These are phyloP conservation scores for Reticulascus tulasneorum DNA, from an alignment of 2,329 filamentous ascomycete genomes.

Conservation along the genomic window DNA sequence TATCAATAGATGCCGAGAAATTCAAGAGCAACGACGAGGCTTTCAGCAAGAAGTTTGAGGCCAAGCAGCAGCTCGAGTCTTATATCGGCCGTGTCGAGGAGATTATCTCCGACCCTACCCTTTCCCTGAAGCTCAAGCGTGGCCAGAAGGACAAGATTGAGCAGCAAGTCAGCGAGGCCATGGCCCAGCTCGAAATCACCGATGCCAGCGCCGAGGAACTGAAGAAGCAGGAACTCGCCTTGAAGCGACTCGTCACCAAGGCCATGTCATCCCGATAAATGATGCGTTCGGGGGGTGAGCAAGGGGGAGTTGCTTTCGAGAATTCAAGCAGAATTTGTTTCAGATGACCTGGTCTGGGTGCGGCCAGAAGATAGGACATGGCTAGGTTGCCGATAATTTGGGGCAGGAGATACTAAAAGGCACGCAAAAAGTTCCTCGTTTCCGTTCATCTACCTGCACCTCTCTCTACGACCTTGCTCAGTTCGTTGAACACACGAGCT, in stretches of 20 bases:
- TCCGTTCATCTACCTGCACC: slow-evolving; percentile 11
- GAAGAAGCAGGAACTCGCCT: slow-evolving; percentile 98
- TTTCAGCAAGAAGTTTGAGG: slow-evolving; percentile 99
- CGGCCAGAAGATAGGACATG: slow-evolving; percentile 9
- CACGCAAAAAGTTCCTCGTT: slow-evolving; percentile 17
- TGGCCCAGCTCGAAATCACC: slow-evolving; percentile 94
- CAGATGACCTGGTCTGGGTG: slow-evolving; percentile 15
- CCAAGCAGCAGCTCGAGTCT: slow-evolving; percentile 97
- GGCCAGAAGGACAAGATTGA: slow-evolving; percentile 99
- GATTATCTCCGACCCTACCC: slow-evolving; percentile 92
- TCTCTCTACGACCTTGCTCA: slow-evolving; percentile 12
- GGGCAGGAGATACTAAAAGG: slow-evolving; percentile 15
- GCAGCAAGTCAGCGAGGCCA: slow-evolving; percentile 91
- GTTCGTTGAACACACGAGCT: no score
- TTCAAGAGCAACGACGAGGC: slow-evolving; percentile 98
- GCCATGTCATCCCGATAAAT: slow-evolving; percentile 87
- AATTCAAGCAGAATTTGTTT: slow-evolving; percentile 17
- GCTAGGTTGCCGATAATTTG: slow-evolving; percentile 16
- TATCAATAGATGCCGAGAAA: slow-evolving; percentile 73
- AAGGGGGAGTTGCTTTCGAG: neutral
- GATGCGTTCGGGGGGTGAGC: slow-evolving; percentile 2
- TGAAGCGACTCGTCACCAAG: slow-evolving; percentile 98
- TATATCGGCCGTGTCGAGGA: slow-evolving; percentile 99
- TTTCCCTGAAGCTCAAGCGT: slow-evolving; percentile 97
- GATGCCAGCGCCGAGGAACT: slow-evolving; percentile 89